phyloP scores from a whole-genome alignment of 2,329 filamentous ascomycete genomes.

The Pseudogymnoascus sp. region DNA sequence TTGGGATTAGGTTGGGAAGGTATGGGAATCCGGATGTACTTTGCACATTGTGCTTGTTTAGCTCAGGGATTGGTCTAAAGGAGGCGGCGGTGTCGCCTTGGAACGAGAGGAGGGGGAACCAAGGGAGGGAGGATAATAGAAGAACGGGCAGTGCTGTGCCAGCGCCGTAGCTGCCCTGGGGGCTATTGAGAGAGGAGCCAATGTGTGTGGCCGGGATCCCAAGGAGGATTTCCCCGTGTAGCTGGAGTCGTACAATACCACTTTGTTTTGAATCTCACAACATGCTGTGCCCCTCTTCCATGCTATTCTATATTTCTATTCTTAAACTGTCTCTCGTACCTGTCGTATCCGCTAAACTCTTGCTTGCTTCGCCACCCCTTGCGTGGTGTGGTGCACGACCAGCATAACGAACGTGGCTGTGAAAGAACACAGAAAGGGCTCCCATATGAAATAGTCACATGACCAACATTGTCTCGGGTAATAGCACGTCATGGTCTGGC shows the following conservation, averaged over 20 bases:
- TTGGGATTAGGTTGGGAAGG: background rate
- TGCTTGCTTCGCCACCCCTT: background rate
- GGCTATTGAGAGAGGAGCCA: background rate
- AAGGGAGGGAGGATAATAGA: background rate
- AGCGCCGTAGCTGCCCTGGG: background rate
- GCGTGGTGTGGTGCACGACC: background rate
- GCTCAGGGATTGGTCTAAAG: background rate
- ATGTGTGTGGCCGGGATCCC: background rate
- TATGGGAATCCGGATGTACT: background rate
- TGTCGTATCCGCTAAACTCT: background rate
- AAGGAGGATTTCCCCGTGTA: background rate
- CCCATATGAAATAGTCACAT: background rate
- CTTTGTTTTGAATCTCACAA: slow-evolving; percentile 6
- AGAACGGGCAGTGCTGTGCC: background rate
- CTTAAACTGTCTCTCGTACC: background rate
- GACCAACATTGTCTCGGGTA: background rate
- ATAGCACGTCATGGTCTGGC: background rate
- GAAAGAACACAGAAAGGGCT: background rate
- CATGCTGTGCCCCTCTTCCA: background rate
- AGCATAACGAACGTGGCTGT: background rate
- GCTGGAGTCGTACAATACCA: slow-evolving; percentile 8
- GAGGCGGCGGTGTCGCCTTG: background rate
- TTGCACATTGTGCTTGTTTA: background rate
- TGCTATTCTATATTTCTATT: background rate
- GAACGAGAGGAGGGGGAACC: background rate